Conservation (phyloP, 202 grass and related monocot species). For the Thinopyrum obtusiflorum region DNA sequence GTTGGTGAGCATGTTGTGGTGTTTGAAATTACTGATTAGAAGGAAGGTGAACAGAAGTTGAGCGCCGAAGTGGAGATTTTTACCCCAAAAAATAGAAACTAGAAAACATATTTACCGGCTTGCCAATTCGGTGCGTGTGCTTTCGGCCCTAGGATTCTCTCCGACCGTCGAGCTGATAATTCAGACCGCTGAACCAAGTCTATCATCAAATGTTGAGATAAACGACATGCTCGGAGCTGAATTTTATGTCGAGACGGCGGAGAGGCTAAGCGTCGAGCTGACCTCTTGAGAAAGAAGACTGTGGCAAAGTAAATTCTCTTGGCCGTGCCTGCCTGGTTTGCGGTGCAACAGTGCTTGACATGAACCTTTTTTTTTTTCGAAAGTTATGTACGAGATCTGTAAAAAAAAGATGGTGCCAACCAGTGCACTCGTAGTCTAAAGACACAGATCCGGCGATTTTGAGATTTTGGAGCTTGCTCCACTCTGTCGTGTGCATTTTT, state of each 20-base stretch:
- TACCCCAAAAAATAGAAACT: slow-evolving; percentile 54
- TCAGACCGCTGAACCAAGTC: slow-evolving; percentile 58
- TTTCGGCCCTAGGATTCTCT: slow-evolving; percentile 76
- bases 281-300: slow-evolving; percentile 50
- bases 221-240: slow-evolving; percentile 83
- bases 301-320: slow-evolving; percentile 18
- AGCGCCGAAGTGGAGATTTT: slow-evolving; percentile 29
- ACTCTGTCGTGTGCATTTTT: not conserved
- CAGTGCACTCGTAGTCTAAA: too few species aligned
- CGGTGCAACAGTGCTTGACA: too few species aligned
- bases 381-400: not conserved
- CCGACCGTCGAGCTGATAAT: slow-evolving; percentile 63
- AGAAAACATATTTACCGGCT: slow-evolving; percentile 73
- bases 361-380: too few species aligned
- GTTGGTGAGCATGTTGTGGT: slow-evolving; percentile 70
- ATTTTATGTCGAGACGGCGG: slow-evolving; percentile 76
- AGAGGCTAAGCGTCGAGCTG: slow-evolving; percentile 65
- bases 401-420: not conserved
- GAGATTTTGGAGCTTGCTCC: not conserved
- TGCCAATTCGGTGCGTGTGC: slow-evolving; percentile 70
- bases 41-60: slow-evolving; percentile 31
- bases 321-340: not conserved
- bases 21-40: slow-evolving; percentile 30
- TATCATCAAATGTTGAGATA: slow-evolving; percentile 51
- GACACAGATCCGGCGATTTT: not conserved